phyloP scores from a whole-genome alignment of 1,139 yeast genomes.

The Saccharomycopsis hybrid region DNA sequence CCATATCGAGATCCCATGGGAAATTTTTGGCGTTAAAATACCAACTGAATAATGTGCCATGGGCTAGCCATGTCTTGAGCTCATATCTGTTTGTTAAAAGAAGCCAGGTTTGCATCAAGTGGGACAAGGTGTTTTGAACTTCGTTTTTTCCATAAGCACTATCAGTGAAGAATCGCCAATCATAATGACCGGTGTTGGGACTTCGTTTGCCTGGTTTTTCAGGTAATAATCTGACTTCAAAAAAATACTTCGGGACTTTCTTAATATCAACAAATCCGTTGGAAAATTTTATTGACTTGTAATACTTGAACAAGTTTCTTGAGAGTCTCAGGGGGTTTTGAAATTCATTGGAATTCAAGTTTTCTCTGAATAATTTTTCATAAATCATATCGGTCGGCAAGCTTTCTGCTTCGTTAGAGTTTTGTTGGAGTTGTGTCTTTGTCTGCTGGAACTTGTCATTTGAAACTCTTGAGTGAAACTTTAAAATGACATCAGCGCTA shows the following conservation, averaged over 20 bases:
- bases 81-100: conserved; percentile 44
- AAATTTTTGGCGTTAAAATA: conserved; percentile 55
- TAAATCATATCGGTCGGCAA: conserved; percentile 1
- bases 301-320: conserved; percentile 11
- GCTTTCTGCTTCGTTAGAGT: no score
- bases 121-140: conserved; percentile 23
- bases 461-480: conserved; percentile 6
- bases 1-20: conserved; percentile 67
- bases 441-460: neutral
- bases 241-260: conserved; percentile 16
- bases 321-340: conserved; percentile 3
- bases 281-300: conserved; percentile 10
- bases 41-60: conserved; percentile 63
- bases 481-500: conserved; percentile 7
- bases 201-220: conserved; percentile 4
- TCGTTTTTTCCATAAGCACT: neutral
- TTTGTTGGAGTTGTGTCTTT: neutral
- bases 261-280: conserved; percentile 9
- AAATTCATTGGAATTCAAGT: neutral
- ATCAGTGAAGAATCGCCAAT: conserved; percentile 16
- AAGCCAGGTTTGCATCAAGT: conserved; percentile 51
- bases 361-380: conserved; percentile 6
- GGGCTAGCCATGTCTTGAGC: conserved; percentile 52
- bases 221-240: conserved; percentile 12
- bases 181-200: conserved; percentile 18